These are phyloP conservation scores for Kazachstania bromeliacearum DNA, from an alignment of 805 yeast species.

Conservation along the genomic window DNA sequence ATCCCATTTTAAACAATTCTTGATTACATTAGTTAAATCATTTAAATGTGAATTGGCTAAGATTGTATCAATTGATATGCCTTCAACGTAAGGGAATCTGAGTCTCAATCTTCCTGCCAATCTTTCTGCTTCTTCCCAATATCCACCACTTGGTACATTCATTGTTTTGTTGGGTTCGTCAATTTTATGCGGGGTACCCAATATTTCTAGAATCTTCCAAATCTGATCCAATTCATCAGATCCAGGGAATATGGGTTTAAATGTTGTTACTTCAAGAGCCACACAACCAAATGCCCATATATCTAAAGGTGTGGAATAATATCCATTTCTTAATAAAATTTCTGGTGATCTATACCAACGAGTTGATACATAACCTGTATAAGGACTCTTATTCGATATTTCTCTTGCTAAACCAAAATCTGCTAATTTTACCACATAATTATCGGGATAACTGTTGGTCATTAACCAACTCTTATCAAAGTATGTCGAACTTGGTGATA, in stretches of 20 bases:
- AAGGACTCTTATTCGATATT: slow-evolving; percentile 41
- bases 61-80: slow-evolving; percentile 38
- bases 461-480: slow-evolving; percentile 33
- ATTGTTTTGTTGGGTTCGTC: slow-evolving; percentile 15
- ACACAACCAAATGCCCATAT: slow-evolving; percentile 84
- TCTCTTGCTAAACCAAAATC: slow-evolving; percentile 75
- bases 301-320: slow-evolving; percentile 63
- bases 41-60: slow-evolving; percentile 38
- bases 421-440: slow-evolving; percentile 61
- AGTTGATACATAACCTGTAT: slow-evolving; percentile 71
- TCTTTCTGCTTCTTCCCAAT: slow-evolving; percentile 54
- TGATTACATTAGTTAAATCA: slow-evolving; percentile 32
- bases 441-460: slow-evolving; percentile 23
- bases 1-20: slow-evolving; percentile 60
- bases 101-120: slow-evolving; percentile 49
- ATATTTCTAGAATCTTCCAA: slow-evolving; percentile 50
- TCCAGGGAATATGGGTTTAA: slow-evolving; percentile 80
- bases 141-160: slow-evolving; percentile 54
- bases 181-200: slow-evolving; percentile 60
- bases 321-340: slow-evolving; percentile 52
- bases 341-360: slow-evolving; percentile 87
- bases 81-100: slow-evolving; percentile 45
- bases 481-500: slow-evolving; percentile 47
- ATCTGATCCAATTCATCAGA: slow-evolving; percentile 69
- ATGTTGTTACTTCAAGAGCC: slow-evolving; percentile 62